phyloP scores from a whole-genome alignment of 371 early-diverging fungal species.

The Actinomortierella ambigua region DNA sequence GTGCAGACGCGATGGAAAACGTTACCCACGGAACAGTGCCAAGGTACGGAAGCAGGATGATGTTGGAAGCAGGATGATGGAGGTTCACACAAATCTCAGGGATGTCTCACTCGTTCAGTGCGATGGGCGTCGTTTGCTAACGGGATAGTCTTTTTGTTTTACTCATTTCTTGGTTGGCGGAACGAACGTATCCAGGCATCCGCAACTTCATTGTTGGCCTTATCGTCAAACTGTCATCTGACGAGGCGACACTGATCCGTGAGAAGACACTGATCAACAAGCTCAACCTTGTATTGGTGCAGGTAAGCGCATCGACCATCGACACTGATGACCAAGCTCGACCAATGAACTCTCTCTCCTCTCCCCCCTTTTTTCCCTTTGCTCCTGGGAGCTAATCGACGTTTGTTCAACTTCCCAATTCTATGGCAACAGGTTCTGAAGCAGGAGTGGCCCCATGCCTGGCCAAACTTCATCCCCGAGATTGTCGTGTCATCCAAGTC shows the following conservation, averaged over 20 bases:
- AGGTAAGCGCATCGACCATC: constrained; percentile 59
- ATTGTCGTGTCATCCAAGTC: constrained; percentile 94
- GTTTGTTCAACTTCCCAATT: constrained; percentile 5
- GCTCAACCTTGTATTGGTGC: constrained; percentile 94
- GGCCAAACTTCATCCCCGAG: constrained; percentile 99
- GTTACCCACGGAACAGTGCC: constrained; percentile 87
- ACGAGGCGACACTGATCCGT: constrained; percentile 71
- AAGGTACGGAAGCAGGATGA: constrained; percentile 61
- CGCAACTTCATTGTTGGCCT: constrained; percentile 91
- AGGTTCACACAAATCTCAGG: too few species aligned
- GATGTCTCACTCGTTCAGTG: too few species aligned
- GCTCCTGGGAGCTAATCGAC: not conserved
- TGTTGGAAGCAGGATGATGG: not conserved
- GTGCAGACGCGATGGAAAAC: constrained; percentile 98
- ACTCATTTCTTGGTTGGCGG: not conserved
- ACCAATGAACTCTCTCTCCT: constrained; percentile 1
- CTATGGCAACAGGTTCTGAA: constrained; percentile 87
- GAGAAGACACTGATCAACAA: constrained; percentile 86
- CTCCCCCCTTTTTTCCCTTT: constrained; percentile 1
- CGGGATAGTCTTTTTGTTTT: not conserved
- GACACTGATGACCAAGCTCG: too few species aligned
- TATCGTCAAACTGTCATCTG: constrained; percentile 88
- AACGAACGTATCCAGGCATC: constrained; percentile 67
- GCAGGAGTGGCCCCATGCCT: constrained; percentile 99
- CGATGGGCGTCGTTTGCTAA: not conserved